Evolutionary conservation across 495 filamentous ascomycete species (phyloP).

Genomic region (Penicillium steckii): DNA sequence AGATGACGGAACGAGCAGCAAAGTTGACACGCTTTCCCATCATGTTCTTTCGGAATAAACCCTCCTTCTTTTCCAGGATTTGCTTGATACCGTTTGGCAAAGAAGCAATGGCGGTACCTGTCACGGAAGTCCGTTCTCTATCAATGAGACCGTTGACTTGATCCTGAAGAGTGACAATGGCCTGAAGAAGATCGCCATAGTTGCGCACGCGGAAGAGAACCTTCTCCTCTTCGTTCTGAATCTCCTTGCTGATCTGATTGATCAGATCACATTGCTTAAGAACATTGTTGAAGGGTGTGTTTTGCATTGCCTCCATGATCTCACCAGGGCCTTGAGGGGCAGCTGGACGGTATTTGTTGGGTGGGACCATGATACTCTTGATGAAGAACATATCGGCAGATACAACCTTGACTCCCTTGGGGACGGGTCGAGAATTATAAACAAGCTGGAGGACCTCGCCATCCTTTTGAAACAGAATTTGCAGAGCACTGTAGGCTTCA

Average conservation of each 20-base stretch:
- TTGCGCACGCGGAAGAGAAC: conserved; percentile 44
- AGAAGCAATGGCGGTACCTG: conserved; percentile 57
- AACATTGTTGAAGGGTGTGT: conserved; percentile 78
- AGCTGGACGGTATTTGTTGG: conserved; percentile 89
- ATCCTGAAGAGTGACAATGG: conserved; percentile 82
- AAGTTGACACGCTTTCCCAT: conserved; percentile 99
- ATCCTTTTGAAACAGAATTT: conserved; percentile 83
- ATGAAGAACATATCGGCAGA: conserved; percentile 93
- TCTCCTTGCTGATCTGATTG: conserved; percentile 71
- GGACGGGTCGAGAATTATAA: conserved; percentile 68
- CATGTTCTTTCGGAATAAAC: conserved; percentile 98
- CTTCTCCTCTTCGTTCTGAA: conserved; percentile 49
- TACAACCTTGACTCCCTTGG: conserved; percentile 49
- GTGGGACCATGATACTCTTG: conserved; percentile 77
- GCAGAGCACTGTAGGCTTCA: conserved; percentile 73
- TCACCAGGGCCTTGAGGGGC: conserved; percentile 73
- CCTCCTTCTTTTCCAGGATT: conserved; percentile 97
- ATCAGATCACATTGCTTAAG: conserved; percentile 68
- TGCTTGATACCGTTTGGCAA: conserved; percentile 82
- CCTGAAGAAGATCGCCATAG: conserved; percentile 63
- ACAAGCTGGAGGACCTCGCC: conserved; percentile 75
- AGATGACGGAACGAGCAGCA: conserved; percentile 96
- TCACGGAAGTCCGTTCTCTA: conserved; percentile 74
- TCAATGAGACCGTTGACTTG: conserved; percentile 89
- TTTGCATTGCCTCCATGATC: conserved; percentile 82